Evolutionary conservation across 805 yeast species (phyloP), one percentile per base, ranked within the genome.

Genomic region (Candida bentonensis): DNA sequence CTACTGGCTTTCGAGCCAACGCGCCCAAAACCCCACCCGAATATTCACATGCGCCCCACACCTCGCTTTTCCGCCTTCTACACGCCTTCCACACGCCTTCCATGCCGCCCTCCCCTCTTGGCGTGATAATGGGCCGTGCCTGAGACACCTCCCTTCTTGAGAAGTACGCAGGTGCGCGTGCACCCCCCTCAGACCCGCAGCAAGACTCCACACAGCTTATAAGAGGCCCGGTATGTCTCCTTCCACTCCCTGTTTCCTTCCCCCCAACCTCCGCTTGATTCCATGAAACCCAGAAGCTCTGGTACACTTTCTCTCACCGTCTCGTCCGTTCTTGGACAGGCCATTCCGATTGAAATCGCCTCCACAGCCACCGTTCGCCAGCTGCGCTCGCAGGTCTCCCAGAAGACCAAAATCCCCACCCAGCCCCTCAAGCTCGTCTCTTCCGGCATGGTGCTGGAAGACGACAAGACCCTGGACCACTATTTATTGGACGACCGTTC

Each of bases 401-500:
- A 11, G 17, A 30, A 30, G 17, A 30, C 36, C 11, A 9, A 30
- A 15, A 9, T 30, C 7, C 36, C 36, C n/a, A 15, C 36, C 11
- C 36, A 30, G 20, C 36, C 36, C n/a, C 36, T 30, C 36, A 30
- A 30, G 17, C 36, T 30, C 7, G 36, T 30, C 17, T 13, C 20
- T 5, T 30, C 36, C 7, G 36, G 36, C 36, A 30, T 30, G 36
- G 36, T 30, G 7, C 17, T 30, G 36, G 36, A 30, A 30, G 36
- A 30, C 17, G 36, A n/a, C 36, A 30, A 30, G 17, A 30, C 36
- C 17, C 36, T 30, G 5, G 17, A 30, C 13, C 17, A 30, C 36
- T 30, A 30, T 15, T 30, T 30, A 30, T 17, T 30, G n/a, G 36
- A 30, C 17, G 36, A 30, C 17, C 7, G 17, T 4, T 30, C 36